These are phyloP conservation scores for Colletotrichum nymphaeae DNA, from an alignment of 2,329 filamentous ascomycete species.

Conservation along the genomic window DNA sequence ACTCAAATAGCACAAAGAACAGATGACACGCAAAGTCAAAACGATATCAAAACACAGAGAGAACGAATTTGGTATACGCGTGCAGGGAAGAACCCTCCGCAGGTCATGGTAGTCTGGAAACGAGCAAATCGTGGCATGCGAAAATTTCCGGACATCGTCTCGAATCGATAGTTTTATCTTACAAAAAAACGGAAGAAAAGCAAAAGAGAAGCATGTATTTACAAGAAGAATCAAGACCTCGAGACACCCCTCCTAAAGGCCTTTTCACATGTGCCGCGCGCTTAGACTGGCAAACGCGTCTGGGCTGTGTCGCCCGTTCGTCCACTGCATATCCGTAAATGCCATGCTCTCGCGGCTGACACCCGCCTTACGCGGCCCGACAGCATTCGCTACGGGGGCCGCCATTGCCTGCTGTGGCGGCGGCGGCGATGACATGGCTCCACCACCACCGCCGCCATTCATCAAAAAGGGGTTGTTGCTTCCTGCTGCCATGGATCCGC, in stretches of 20 bases:
- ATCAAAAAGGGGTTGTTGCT: constrained; percentile 70
- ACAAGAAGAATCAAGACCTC: constrained; percentile 11
- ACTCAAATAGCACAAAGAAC: not conserved
- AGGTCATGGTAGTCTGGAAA: constrained; percentile 5
- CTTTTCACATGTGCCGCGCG: constrained; percentile 60
- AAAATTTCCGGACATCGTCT: not conserved
- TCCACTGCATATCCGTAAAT: constrained; percentile 72
- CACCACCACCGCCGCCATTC: constrained; percentile 37
- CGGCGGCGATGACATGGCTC: not conserved
- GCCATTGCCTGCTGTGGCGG: constrained; percentile 35
- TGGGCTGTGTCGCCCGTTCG: constrained; percentile 79
- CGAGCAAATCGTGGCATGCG: not conserved
- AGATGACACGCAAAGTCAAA: not conserved
- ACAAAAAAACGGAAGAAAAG: not conserved
- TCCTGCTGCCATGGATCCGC: constrained; percentile 43
- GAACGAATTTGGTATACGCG: not conserved
- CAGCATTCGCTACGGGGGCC: constrained; percentile 26
- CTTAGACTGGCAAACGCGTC: constrained; percentile 84
- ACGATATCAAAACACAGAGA: not conserved
- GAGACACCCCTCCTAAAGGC: too few relatives aligned
- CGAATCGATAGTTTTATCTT: constrained; percentile 18
- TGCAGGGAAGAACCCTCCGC: constrained; percentile 3
- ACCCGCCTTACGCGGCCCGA: constrained; percentile 44
- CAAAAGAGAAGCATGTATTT: constrained; percentile 14
- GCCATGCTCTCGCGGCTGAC: constrained; percentile 79